A percentile compares a stretch with the other conserved stretches of the same genome.
Evolutionary conservation across 441 rosid species (phyloP).

Genomic region (Pelargonium cotyledonis): DNA sequence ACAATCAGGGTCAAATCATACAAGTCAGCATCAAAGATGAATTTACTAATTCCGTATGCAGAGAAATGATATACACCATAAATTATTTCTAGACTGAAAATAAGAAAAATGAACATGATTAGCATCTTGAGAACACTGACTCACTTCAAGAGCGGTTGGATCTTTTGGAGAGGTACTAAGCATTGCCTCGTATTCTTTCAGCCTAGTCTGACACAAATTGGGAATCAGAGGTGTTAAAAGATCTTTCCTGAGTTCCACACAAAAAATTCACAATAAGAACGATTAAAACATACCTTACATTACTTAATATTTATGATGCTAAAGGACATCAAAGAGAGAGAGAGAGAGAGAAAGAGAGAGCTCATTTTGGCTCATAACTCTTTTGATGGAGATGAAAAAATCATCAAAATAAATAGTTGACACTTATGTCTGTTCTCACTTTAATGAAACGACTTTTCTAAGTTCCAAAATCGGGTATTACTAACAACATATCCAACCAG

Average conservation of each 20-base stretch:
- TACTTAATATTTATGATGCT: background rate
- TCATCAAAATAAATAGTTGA: background rate
- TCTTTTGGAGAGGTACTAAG: slow-evolving; percentile 57
- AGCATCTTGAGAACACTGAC: slow-evolving; percentile 22
- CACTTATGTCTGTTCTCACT: background rate
- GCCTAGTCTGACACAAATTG: slow-evolving; percentile 52
- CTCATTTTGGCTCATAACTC: background rate
- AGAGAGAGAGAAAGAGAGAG: background rate
- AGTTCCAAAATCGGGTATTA: background rate
- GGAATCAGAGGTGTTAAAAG: slow-evolving; percentile 11
- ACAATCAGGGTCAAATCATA: background rate
- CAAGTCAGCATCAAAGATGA: slow-evolving; percentile 3
- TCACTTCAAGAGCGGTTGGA: slow-evolving; percentile 75
- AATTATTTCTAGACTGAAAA: too few relatives aligned
- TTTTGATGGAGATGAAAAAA: background rate
- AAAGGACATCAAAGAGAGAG: background rate
- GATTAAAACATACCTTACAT: background rate
- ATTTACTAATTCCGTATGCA: slow-evolving; percentile 1
- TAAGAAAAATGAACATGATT: background rate
- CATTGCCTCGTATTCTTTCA: slow-evolving; percentile 61
- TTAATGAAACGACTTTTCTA: background rate
- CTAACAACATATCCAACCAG: background rate
- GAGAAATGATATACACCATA: background rate
- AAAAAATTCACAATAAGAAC: background rate
- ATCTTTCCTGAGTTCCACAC: background rate